A percentile compares a stretch with the other conserved stretches of the same genome.
phyloP scores from a whole-genome alignment of 2,329 filamentous ascomycete species.

The Hortaea werneckii region DNA sequence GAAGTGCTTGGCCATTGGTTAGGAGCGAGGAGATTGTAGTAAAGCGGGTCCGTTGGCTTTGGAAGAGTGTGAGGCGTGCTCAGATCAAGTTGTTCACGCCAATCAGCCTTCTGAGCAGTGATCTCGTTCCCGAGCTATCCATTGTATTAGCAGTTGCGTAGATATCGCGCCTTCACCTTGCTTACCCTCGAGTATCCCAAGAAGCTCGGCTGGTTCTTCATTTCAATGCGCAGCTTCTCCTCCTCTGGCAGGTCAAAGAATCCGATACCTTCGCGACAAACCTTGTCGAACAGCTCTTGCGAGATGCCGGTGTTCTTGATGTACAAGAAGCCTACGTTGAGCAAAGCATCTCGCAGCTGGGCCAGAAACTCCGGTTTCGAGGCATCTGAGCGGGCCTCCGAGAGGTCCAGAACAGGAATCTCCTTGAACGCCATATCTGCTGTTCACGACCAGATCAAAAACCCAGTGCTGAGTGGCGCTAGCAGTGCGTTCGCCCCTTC shows the following conservation, averaged over 20 bases:
- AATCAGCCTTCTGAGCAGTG: slow-evolving; percentile 66
- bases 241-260: slow-evolving; percentile 70
- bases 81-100: slow-evolving; percentile 79
- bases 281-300: slow-evolving; percentile 52
- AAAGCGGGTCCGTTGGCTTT: slow-evolving; percentile 50
- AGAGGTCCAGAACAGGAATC: slow-evolving; percentile 69
- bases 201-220: slow-evolving; percentile 37
- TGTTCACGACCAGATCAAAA: neutral
- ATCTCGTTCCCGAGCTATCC: slow-evolving; percentile 44
- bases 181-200: slow-evolving; percentile 37
- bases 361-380: slow-evolving; percentile 64
- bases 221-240: slow-evolving; percentile 57
- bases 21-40: slow-evolving; percentile 66
- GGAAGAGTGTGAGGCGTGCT: slow-evolving; percentile 67
- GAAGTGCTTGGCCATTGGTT: slow-evolving; percentile 65
- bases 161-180: neutral
- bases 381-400: slow-evolving; percentile 49
- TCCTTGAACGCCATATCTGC: slow-evolving; percentile 46
- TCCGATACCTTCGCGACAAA: slow-evolving; percentile 55
- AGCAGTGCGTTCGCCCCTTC: too few species aligned
- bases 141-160: too few species aligned
- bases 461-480: too few species aligned
- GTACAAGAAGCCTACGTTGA: slow-evolving; percentile 84
- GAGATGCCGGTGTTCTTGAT: slow-evolving; percentile 69
- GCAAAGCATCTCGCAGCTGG: slow-evolving; percentile 61